Evolutionary conservation across 129 eudicot species (phyloP).

Genomic region (Dittrichia graveolens): DNA sequence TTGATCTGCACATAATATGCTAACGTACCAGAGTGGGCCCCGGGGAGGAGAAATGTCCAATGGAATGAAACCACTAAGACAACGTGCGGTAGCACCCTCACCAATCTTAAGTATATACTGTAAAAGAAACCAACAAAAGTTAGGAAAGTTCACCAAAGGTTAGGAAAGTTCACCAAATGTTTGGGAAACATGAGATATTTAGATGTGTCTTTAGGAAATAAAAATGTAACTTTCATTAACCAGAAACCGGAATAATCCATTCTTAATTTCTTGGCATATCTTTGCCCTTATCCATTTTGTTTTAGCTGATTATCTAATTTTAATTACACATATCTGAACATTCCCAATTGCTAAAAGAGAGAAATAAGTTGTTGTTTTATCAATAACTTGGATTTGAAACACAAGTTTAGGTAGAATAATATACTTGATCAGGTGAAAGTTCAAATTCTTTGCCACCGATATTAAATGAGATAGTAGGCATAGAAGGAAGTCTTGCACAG

Average conservation of each 20-base stretch:
- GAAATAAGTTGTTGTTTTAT: background rate
- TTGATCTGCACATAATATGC: background rate
- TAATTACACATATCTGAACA: too few relatives aligned
- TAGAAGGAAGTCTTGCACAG: constrained; percentile 22
- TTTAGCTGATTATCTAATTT: too few relatives aligned
- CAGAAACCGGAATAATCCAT: too few relatives aligned
- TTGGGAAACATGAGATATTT: background rate
- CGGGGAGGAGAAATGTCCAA: constrained; percentile 53
- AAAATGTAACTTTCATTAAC: background rate
- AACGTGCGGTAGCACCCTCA: constrained; percentile 32
- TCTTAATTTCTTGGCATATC: too few relatives aligned
- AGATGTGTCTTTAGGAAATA: background rate
- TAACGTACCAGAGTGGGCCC: constrained; percentile 54
- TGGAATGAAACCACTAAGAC: constrained; percentile 54
- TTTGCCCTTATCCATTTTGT: too few relatives aligned
- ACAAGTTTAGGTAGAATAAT: background rate
- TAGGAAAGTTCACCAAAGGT: background rate
- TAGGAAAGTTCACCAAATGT: background rate
- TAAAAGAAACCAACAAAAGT: background rate
- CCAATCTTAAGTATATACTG: constrained; percentile 53
- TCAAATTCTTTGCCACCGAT: constrained; percentile 33
- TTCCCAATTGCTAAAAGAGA: too few relatives aligned
- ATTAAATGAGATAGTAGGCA: constrained; percentile 29
- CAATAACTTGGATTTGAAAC: background rate
- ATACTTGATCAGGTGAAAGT: constrained; percentile 35